These are phyloP conservation scores for Penicillium occitanis DNA, from an alignment of 2,329 filamentous ascomycete species.

Conservation along the genomic window DNA sequence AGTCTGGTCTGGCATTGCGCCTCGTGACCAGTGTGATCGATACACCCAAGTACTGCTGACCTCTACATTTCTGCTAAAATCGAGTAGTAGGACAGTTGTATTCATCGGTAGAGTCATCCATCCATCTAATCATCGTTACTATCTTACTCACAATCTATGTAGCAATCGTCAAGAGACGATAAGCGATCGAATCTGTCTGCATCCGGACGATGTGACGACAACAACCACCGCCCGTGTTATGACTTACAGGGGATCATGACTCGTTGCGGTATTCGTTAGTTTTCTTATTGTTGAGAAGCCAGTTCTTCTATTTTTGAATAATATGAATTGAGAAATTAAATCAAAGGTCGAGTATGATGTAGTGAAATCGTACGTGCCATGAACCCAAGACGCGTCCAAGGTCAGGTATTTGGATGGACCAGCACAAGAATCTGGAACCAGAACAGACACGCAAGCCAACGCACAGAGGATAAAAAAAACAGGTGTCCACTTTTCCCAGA, in stretches of 20 bases:
- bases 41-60: constrained; percentile 6
- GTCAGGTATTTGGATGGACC: constrained; percentile 4
- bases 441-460: constrained; percentile 9
- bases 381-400: constrained; percentile 14
- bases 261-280: not conserved
- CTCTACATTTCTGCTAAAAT: not conserved
- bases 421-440: constrained; percentile 17
- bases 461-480: not conserved
- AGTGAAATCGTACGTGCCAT: not conserved
- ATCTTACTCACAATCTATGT: not conserved
- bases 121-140: not conserved
- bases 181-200: not conserved
- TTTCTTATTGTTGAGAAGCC: not conserved
- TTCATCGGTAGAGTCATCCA: not conserved
- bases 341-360: not conserved
- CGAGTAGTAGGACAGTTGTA: not conserved
- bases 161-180: not conserved
- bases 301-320: not conserved
- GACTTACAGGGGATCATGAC: not conserved
- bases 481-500: not conserved
- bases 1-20: not conserved
- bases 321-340: not conserved
- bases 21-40: constrained; percentile 1
- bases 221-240: not conserved
- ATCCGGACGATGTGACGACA: constrained; percentile 6